These are phyloP conservation scores for Phytophthora kernoviae DNA, from an alignment of 352 stramenopile species.

Conservation along the genomic window DNA sequence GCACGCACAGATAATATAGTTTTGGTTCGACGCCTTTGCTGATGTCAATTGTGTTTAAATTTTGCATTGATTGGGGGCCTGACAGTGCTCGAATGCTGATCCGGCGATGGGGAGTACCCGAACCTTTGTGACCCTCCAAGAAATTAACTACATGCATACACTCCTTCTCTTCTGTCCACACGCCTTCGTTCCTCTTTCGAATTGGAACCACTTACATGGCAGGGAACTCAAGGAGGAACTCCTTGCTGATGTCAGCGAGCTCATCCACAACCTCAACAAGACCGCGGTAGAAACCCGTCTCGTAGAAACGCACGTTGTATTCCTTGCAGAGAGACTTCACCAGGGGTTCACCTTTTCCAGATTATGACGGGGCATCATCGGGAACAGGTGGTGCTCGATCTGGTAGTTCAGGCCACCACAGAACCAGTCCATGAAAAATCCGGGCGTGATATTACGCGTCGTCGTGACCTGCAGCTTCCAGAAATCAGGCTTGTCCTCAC, in stretches of 20 bases:
- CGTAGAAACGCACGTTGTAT: constrained; percentile 96
- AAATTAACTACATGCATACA: constrained; percentile 26
- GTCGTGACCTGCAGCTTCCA: constrained; percentile 99
- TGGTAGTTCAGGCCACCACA: constrained; percentile 98
- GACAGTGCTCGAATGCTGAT: constrained; percentile 7
- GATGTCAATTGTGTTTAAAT: neutral
- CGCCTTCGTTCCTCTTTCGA: constrained; percentile 3
- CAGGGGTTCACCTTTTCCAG: constrained; percentile 93
- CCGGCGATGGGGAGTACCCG: constrained; percentile 8
- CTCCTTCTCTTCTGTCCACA: constrained; percentile 18
- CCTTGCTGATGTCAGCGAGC: constrained; percentile 91
- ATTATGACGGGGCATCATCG: constrained; percentile 97
- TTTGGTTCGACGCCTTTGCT: neutral
- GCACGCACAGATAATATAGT: constrained; percentile 11
- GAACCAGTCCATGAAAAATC: constrained; percentile 98
- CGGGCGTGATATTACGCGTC: constrained; percentile 95
- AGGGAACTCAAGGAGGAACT: constrained; percentile 97
- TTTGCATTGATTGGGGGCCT: neutral
- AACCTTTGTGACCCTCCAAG: constrained; percentile 12
- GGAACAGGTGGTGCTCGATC: constrained; percentile 99
- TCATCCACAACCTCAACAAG: constrained; percentile 95
- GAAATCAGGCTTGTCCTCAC: constrained; percentile 95
- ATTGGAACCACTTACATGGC: constrained; percentile 92
- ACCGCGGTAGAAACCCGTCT: constrained; percentile 93
- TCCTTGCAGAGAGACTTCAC: constrained; percentile 98